Conservation (phyloP, 495 filamentous ascomycete genomes). For the Penicillium maclennaniae region DNA sequence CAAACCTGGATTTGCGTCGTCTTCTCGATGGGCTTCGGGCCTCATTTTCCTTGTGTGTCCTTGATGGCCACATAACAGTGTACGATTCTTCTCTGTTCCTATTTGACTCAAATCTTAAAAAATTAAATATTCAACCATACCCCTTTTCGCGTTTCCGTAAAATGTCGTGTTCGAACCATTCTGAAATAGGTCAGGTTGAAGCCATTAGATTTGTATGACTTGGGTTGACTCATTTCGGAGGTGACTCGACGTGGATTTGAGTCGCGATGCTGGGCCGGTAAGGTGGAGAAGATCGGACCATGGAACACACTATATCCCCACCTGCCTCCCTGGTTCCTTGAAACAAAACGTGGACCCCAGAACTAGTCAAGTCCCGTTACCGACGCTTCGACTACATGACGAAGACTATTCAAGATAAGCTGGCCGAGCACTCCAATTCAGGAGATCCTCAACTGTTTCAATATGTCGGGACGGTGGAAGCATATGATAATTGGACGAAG, state of each 20-base stretch:
- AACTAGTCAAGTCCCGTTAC: neutral
- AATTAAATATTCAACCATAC: constrained; percentile 2
- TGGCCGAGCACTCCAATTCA: constrained; percentile 6
- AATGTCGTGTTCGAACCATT: neutral
- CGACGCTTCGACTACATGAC: constrained; percentile 2
- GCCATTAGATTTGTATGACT: neutral
- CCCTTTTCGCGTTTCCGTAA: neutral
- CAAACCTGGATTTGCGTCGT: constrained; percentile 20
- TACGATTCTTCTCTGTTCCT: constrained; percentile 24
- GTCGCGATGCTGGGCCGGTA: neutral
- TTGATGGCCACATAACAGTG: constrained; percentile 28
- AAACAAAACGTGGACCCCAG: neutral
- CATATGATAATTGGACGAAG: constrained; percentile 43
- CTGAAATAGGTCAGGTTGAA: neutral
- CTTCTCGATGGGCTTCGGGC: constrained; percentile 5
- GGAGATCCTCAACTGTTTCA: constrained; percentile 11
- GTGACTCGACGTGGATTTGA: constrained; percentile 1
- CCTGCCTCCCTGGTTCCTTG: neutral
- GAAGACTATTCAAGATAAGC: constrained; percentile 29
- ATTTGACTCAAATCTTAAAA: constrained; percentile 9
- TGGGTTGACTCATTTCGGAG: neutral
- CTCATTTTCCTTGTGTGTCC: constrained; percentile 20
- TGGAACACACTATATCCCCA: neutral
- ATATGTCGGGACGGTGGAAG: constrained; percentile 39
- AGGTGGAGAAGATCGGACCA: neutral